A percentile compares a stretch with the other conserved stretches of the same genome.
These are phyloP conservation scores for Suillus bovinus DNA, from an alignment of 768 basidiomycete genomes.

Conservation along the genomic window DNA sequence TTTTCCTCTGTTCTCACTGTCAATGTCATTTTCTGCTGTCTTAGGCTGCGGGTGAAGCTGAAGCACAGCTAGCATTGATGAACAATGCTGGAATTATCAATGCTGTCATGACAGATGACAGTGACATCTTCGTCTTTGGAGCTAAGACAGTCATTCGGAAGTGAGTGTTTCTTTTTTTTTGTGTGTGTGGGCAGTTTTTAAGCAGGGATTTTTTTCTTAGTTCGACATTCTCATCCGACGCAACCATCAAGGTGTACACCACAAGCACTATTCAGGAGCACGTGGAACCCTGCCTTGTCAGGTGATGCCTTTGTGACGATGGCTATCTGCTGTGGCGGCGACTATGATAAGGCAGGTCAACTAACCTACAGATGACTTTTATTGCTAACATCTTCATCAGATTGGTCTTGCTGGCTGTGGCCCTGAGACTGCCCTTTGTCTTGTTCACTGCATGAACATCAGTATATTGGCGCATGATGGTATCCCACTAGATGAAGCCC, in stretches of 20 bases:
- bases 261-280: background rate
- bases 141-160: constrained; percentile 1
- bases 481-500: no score
- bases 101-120: constrained; percentile 1
- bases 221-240: background rate
- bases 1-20: no score
- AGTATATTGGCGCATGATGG: no score
- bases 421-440: background rate
- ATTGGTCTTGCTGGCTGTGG: background rate
- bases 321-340: background rate
- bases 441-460: background rate
- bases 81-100: background rate
- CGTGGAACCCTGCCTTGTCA: constrained; percentile 16
- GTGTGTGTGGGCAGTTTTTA: no score
- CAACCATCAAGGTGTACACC: constrained; percentile 7
- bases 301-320: background rate
- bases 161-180: no score
- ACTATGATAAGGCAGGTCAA: background rate
- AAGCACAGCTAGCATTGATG: background rate
- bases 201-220: background rate
- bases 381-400: background rate
- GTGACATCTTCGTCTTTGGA: constrained; percentile 6
- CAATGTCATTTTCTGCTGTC: no score
- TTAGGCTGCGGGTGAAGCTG: background rate
- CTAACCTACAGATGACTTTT: no score